These are phyloP conservation scores for Didymella segeticola DNA, from an alignment of 2,329 filamentous ascomycete species.

Conservation along the genomic window DNA sequence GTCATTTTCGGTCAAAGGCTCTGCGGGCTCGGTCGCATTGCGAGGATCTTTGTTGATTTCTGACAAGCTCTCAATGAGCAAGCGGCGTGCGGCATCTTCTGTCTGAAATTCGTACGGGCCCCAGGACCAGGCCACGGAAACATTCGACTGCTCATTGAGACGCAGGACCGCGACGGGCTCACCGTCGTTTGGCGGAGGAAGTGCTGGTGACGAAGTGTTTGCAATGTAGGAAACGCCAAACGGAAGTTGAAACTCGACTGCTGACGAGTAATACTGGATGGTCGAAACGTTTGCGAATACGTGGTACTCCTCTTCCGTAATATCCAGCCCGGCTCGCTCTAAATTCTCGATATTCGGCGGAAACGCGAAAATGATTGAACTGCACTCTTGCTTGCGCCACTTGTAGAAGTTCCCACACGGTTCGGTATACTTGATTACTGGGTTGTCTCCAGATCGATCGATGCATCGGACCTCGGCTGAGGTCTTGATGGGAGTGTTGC, in stretches of 20 bases:
- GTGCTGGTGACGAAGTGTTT: slow-evolving; percentile 24
- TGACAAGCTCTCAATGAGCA: slow-evolving; percentile 42
- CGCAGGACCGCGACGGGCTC: slow-evolving; percentile 46
- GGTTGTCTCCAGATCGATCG: slow-evolving; percentile 43
- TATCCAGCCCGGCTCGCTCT: slow-evolving; percentile 41
- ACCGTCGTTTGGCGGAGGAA: slow-evolving; percentile 43
- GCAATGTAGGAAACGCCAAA: slow-evolving; percentile 47
- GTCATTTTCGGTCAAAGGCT: slow-evolving; percentile 30
- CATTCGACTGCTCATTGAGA: slow-evolving; percentile 36
- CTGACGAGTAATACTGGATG: slow-evolving; percentile 48
- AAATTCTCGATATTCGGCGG: slow-evolving; percentile 44
- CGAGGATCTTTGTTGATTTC: slow-evolving; percentile 48
- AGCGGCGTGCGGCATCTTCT: slow-evolving; percentile 30
- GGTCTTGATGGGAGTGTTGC: slow-evolving; percentile 42
- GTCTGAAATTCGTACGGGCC: slow-evolving; percentile 45
- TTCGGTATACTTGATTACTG: slow-evolving; percentile 44
- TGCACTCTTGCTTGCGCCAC: slow-evolving; percentile 45
- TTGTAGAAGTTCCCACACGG: slow-evolving; percentile 37
- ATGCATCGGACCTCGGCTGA: slow-evolving; percentile 46
- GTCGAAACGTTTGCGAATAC: slow-evolving; percentile 43
- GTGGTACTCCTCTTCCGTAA: slow-evolving; percentile 42
- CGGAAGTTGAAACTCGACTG: slow-evolving; percentile 43
- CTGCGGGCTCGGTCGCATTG: slow-evolving; percentile 31
- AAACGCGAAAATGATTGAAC: slow-evolving; percentile 46
- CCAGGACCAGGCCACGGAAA: slow-evolving; percentile 48